Base-by-base conservation (phyloP, 306 rosid species). In the Begonia masoniana region DNA sequence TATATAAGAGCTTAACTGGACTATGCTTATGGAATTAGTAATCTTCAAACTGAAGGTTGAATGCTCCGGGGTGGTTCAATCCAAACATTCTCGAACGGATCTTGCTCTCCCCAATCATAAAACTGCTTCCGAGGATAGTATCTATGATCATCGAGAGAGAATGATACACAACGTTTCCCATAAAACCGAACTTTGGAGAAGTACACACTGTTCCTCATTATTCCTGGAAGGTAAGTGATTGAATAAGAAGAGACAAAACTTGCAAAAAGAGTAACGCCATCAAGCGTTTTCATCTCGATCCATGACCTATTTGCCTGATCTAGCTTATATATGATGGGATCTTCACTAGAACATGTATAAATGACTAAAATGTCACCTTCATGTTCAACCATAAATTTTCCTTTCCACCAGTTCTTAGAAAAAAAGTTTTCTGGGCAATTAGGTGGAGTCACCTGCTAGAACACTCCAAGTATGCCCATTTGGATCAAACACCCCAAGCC, bases 391-490 rank as follows among this genome's bases (percentile, higher is more conserved):
- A 86, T 75, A 70, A 86, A 86, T 68, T 80, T 86, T 23, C 93
- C 95, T 64, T 86, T 82, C 95, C 95, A 86, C 95, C 93, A 86
- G 56, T 75, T 77, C 70, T 82, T 86, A 66, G 93, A 85, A 12
- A 82, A 77, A 69, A 82, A 86, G 24, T 75, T 86, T 48, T 79
- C 82, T 0, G 93, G 95, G 75, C 95, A 86, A 57, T 75, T 73
- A 60, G 95, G 95, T 5, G 93, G 93, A 62, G 93, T 88, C 62
- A 86, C 94, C 3, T n/a, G 83, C 65, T 31, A 82, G 86, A 62
- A 86, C 88, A 63, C 59, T 82, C 96, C 96, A 82, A 58, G 77
- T 73, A 12, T 55, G 70, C 62, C 75, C 80, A 41, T 52, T 51
- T 13, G 88, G 78, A 65, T 86, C 77, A 68, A 75, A 86, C 12